A percentile compares a stretch with the other conserved stretches of the same genome.
Evolutionary conservation across 306 rosid species (phyloP).

Genomic region (Senna tora): DNA sequence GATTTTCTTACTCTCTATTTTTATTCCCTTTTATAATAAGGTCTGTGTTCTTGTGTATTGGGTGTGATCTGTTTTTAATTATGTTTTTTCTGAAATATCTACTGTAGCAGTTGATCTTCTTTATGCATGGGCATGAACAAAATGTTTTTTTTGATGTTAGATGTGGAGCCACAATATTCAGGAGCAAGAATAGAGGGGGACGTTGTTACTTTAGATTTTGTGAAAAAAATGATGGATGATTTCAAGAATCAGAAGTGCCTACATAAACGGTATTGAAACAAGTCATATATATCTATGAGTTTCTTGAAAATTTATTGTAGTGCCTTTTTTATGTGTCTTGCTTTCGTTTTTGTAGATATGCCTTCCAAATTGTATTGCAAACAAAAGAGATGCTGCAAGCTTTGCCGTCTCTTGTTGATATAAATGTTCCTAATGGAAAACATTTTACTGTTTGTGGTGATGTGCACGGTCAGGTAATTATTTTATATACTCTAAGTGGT

Average conservation of each 20-base stretch:
- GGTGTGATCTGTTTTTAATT: not conserved
- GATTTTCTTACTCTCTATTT: not conserved
- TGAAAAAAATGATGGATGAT: conserved; percentile 95
- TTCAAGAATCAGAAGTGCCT: conserved; percentile 86
- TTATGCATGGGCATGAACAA: conserved; percentile 2
- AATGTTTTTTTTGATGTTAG: conserved; percentile 46
- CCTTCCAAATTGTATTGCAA: conserved; percentile 95
- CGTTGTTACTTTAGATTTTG: conserved; percentile 84
- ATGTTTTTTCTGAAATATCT: not conserved
- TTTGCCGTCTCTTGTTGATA: conserved; percentile 91
- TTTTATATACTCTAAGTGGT: conserved; percentile 29
- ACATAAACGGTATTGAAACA: conserved; percentile 78
- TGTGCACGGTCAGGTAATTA: conserved; percentile 96
- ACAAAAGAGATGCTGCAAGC: conserved; percentile 72
- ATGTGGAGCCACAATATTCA: conserved; percentile 88
- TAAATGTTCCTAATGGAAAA: conserved; percentile 71
- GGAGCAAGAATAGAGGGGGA: conserved; percentile 98
- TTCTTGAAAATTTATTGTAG: conserved; percentile 33
- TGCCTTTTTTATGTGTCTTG: conserved; percentile 30
- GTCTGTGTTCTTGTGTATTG: not conserved
- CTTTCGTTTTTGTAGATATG: conserved; percentile 64
- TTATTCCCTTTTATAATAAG: not conserved
- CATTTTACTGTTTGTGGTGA: conserved; percentile 98
- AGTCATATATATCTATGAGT: conserved; percentile 13
- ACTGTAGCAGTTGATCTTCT: not conserved